phyloP scores from a whole-genome alignment of 139 green algal genomes.

The Haematococcus sp. region DNA sequence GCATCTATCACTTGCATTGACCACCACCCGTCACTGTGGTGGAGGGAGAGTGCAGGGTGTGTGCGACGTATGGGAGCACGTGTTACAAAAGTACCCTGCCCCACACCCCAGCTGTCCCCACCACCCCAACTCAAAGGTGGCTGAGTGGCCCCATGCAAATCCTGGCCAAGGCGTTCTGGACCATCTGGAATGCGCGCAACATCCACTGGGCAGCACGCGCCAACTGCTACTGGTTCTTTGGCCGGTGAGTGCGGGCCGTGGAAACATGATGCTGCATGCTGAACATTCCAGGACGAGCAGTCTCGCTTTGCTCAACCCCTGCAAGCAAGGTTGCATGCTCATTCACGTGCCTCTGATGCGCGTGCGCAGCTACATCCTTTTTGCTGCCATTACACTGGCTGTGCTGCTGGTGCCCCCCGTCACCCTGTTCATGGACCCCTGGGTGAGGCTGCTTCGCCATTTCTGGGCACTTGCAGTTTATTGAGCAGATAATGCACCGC shows the following conservation, averaged over 20 bases:
- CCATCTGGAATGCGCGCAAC: conserved; percentile 37
- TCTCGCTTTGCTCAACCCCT: not conserved
- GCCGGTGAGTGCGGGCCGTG: conserved; percentile 6
- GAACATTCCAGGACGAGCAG: not conserved
- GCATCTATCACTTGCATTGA: too few species aligned
- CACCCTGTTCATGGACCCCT: conserved; percentile 37
- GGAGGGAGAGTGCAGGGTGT: too few species aligned
- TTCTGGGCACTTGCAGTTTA: too few species aligned
- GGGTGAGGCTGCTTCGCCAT: not conserved
- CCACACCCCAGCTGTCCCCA: too few species aligned
- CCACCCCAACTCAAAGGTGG: too few species aligned
- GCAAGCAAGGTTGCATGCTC: not conserved
- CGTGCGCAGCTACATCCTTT: conserved; percentile 41
- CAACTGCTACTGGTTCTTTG: conserved; percentile 67
- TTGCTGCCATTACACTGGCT: conserved; percentile 43
- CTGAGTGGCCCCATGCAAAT: conserved; percentile 60
- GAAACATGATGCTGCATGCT: too few species aligned
- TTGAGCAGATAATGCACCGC: too few species aligned
- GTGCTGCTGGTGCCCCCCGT: conserved; percentile 45
- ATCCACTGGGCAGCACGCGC: conserved; percentile 40
- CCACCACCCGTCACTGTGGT: too few species aligned
- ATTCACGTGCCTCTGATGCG: not conserved
- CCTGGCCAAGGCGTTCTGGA: conserved; percentile 51
- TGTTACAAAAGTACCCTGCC: too few species aligned
- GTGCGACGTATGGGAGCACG: too few species aligned